A percentile compares a stretch with the other conserved stretches of the same genome.
These are phyloP conservation scores for Astragalus glycyphyllos DNA, from an alignment of 306 rosid genomes.

Conservation along the genomic window DNA sequence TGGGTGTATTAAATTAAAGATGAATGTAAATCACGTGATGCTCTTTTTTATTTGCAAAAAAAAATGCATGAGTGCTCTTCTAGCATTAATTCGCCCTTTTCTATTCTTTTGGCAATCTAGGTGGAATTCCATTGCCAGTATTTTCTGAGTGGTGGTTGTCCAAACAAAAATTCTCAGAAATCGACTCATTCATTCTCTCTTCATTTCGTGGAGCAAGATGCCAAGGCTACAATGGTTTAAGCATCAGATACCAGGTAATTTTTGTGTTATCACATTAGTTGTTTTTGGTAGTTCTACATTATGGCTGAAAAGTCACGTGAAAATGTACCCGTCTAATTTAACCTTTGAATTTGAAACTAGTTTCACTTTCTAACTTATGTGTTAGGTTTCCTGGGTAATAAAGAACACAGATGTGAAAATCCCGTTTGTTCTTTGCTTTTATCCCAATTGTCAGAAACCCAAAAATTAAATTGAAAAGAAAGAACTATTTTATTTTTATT, in stretches of 20 bases:
- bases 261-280: conserved; percentile 25
- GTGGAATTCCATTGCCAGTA: conserved; percentile 86
- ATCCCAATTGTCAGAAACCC: not conserved
- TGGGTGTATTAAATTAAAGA: conserved; percentile 2
- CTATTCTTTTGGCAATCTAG: conserved; percentile 49
- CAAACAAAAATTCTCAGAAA: conserved; percentile 76
- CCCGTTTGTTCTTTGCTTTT: not conserved
- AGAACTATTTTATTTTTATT: too few relatives aligned
- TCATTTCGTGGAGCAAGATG: conserved; percentile 74
- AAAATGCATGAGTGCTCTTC: conserved; percentile 32
- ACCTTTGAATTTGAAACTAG: conserved; percentile 24
- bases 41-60: conserved; percentile 18
- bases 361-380: conserved; percentile 9
- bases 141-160: conserved; percentile 99
- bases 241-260: conserved; percentile 87
- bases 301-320: conserved; percentile 19
- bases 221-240: conserved; percentile 85
- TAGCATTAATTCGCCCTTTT: conserved; percentile 24
- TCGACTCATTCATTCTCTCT: conserved; percentile 79
- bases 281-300: not conserved
- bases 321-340: conserved; percentile 22
- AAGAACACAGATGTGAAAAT: conserved; percentile 20
- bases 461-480: too few relatives aligned
- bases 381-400: conserved; percentile 18
- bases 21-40: not conserved